These are phyloP conservation scores for Alloteropsis semialata DNA, from an alignment of 176 grass and related monocot genomes.

Conservation along the genomic window DNA sequence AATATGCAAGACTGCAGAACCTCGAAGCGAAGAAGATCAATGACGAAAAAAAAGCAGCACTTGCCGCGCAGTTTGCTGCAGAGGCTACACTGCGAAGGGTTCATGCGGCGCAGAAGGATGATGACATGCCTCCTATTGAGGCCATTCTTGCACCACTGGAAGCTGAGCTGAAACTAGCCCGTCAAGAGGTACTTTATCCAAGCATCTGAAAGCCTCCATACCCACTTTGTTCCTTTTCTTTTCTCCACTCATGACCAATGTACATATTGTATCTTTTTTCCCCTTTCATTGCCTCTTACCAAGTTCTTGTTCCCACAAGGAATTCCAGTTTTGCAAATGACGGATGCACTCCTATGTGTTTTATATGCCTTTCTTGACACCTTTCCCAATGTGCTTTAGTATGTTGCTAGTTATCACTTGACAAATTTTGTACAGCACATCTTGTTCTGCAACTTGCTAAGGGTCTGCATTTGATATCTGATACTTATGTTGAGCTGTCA, in stretches of 20 bases:
- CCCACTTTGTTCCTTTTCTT: not conserved
- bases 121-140: conserved; percentile 99
- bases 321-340: not conserved
- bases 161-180: conserved; percentile 89
- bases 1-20: conserved; percentile 57
- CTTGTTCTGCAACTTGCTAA: not conserved
- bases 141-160: conserved; percentile 99
- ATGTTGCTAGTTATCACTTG: not conserved
- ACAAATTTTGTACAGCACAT: not conserved
- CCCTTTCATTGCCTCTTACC: not conserved
- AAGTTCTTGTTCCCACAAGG: no score
- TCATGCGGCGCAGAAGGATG: conserved; percentile 94
- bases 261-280: no score
- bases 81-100: conserved; percentile 95
- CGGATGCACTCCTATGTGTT: not conserved
- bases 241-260: not conserved
- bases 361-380: not conserved
- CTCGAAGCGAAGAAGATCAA: conserved; percentile 96
- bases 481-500: not conserved
- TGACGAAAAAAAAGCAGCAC: conserved; percentile 84
- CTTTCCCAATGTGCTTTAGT: not conserved
- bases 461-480: not conserved
- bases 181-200: conserved; percentile 97
- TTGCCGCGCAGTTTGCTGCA: conserved; percentile 94
- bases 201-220: no score